These are phyloP conservation scores for Leccinum longicurvipes DNA, from an alignment of 768 basidiomycete genomes.

Conservation along the genomic window DNA sequence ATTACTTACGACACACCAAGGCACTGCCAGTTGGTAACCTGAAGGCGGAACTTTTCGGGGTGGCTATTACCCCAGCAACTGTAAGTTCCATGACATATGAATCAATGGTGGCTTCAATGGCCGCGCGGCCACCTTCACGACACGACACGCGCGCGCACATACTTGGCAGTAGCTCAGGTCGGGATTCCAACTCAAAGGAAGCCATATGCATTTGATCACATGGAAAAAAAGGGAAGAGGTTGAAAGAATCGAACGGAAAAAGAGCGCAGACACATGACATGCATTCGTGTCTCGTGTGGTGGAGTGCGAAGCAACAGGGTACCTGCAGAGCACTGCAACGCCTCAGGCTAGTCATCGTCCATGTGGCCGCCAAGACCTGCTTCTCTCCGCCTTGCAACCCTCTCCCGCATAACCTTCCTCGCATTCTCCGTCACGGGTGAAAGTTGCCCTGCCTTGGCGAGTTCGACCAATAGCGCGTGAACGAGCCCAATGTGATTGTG, in stretches of 20 bases:
- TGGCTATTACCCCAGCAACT: conserved; percentile 8
- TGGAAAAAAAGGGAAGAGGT: neutral
- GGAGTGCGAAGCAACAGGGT: neutral
- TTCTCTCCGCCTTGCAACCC: conserved; percentile 39
- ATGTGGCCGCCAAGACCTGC: conserved; percentile 36
- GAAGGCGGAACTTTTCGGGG: conserved; percentile 6
- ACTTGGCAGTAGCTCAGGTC: neutral
- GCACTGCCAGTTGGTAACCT: conserved; percentile 1
- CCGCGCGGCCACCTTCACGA: neutral
- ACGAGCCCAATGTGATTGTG: conserved; percentile 87
- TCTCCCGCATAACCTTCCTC: conserved; percentile 41
- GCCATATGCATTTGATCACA: conserved; percentile 6
- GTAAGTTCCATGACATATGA: neutral
- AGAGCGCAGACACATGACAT: neutral
- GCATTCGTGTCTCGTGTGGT: neutral
- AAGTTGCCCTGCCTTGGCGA: conserved; percentile 70
- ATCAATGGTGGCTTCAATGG: neutral
- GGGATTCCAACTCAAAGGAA: conserved; percentile 2
- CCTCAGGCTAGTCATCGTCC: conserved; percentile 38
- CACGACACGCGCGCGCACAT: neutral
- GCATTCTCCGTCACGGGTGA: conserved; percentile 47
- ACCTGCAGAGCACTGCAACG: neutral
- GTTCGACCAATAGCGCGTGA: conserved; percentile 65
- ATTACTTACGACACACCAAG: conserved; percentile 10
- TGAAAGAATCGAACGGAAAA: neutral